phyloP scores from a whole-genome alignment of 139 green algal genomes.

The Desmodesmus armatus region DNA sequence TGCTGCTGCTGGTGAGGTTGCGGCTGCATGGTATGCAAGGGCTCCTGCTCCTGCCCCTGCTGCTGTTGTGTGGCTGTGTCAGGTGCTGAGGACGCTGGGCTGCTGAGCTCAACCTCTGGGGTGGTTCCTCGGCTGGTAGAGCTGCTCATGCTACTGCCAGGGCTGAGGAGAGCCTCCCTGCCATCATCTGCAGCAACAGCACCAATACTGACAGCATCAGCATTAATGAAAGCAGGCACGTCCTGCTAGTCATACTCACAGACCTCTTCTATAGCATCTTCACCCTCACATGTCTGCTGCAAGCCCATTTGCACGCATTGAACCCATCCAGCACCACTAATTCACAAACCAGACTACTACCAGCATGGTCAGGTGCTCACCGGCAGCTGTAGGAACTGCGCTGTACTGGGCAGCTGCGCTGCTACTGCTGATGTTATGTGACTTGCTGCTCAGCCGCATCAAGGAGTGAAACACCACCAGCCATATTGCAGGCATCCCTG shows the following conservation, averaged over 20 bases:
- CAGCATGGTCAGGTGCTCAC: not conserved
- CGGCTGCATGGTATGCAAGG: too few species aligned
- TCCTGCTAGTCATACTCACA: too few species aligned
- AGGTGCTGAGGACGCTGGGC: constrained; percentile 8
- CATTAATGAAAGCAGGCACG: too few species aligned
- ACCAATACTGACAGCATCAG: too few species aligned
- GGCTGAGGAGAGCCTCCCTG: not conserved
- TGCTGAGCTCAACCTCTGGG: constrained; percentile 21
- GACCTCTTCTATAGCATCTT: too few species aligned
- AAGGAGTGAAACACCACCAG: constrained; percentile 36
- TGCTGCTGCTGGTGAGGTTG: constrained; percentile 29
- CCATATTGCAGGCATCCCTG: constrained; percentile 36
- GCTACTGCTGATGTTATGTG: not conserved
- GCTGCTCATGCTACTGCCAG: not conserved
- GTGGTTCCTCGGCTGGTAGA: not conserved
- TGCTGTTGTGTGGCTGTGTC: not conserved
- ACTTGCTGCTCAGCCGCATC: constrained; percentile 9
- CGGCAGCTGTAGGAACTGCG: not conserved
- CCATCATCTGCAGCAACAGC: not conserved
- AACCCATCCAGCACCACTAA: too few species aligned
- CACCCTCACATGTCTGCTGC: too few species aligned
- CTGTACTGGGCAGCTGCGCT: not conserved
- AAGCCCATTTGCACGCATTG: too few species aligned
- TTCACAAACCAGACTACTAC: not conserved
- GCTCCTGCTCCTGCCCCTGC: too few species aligned